Evolutionary conservation across 2,329 filamentous ascomycete genomes (phyloP).

Genomic region (Aspergillus japonicus): DNA sequence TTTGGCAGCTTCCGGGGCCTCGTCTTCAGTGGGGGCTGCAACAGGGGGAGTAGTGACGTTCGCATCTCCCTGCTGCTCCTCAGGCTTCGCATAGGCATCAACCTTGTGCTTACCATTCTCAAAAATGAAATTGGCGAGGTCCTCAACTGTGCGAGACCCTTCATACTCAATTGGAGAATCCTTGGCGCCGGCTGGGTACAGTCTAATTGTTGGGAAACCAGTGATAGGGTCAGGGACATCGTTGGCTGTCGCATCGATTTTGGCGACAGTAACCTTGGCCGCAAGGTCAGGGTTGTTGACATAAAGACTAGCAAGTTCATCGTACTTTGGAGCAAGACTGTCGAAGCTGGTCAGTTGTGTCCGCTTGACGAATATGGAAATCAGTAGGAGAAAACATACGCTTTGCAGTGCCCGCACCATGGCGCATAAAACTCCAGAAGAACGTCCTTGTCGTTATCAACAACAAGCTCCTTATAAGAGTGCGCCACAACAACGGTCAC

Average conservation of each 20-base stretch:
- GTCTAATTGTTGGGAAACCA: conserved; percentile 99
- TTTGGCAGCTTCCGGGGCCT: conserved; percentile 22
- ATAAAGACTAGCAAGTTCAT: conserved; percentile 61
- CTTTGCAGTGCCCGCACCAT: conserved; percentile 71
- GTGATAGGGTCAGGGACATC: conserved; percentile 95
- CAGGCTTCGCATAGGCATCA: conserved; percentile 59
- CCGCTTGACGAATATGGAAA: neutral
- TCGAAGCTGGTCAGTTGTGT: conserved; percentile 9
- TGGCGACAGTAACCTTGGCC: conserved; percentile 68
- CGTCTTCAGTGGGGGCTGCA: conserved; percentile 18
- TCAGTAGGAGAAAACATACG: conserved; percentile 41
- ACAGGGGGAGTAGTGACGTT: conserved; percentile 29
- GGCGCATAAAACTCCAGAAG: conserved; percentile 98
- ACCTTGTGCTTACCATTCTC: conserved; percentile 92
- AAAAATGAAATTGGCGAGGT: conserved; percentile 86
- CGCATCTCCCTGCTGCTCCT: conserved; percentile 52
- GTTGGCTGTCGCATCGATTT: conserved; percentile 95
- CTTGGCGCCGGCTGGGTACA: conserved; percentile 91
- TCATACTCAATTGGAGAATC: conserved; percentile 79
- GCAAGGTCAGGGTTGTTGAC: conserved; percentile 48
- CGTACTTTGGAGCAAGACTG: conserved; percentile 65
- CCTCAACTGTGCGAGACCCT: conserved; percentile 84
- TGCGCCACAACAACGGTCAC: conserved; percentile 89
- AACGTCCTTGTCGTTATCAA: conserved; percentile 94
- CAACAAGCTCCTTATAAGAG: conserved; percentile 86